Conservation (phyloP, 176 grass and related monocot genomes). For the Dactylis glomerata region DNA sequence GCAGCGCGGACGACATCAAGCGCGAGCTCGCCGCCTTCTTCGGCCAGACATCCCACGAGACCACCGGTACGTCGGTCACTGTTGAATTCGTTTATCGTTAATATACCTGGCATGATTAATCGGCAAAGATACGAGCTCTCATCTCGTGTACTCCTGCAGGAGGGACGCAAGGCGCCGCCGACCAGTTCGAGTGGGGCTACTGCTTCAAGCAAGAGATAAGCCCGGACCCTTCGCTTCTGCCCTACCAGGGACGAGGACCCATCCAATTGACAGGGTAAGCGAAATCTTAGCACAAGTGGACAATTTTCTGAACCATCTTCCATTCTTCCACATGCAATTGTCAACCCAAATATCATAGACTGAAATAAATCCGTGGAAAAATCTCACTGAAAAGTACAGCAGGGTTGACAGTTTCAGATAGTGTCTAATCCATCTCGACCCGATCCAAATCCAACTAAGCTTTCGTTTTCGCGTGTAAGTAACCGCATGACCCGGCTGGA, state of each 20-base stretch:
- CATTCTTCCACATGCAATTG: no score
- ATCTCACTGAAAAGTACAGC: constrained; percentile 3
- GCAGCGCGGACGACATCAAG: neutral
- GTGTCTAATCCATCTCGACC: neutral
- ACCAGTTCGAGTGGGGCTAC: constrained; percentile 57
- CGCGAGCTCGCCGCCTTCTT: constrained; percentile 43
- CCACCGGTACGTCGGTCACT: neutral
- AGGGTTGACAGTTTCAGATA: neutral
- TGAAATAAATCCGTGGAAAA: neutral
- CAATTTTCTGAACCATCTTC: no score
- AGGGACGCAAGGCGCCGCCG: constrained; percentile 23
- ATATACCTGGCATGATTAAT: neutral
- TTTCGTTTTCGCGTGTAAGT: neutral
- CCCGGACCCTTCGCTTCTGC: neutral
- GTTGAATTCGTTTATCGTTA: no score
- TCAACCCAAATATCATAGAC: no score
- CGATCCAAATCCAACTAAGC: neutral
- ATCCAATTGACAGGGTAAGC: constrained; percentile 50
- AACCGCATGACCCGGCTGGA: neutral
- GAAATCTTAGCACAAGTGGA: no score
- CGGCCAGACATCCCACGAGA: constrained; percentile 47
- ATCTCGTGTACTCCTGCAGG: neutral
- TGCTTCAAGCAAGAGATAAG: constrained; percentile 42
- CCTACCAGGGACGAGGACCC: constrained; percentile 51
- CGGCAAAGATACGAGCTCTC: no score